These are phyloP conservation scores for Rhizophlyctis rosea DNA, from an alignment of 192 early-diverging fungal species.

Conservation along the genomic window DNA sequence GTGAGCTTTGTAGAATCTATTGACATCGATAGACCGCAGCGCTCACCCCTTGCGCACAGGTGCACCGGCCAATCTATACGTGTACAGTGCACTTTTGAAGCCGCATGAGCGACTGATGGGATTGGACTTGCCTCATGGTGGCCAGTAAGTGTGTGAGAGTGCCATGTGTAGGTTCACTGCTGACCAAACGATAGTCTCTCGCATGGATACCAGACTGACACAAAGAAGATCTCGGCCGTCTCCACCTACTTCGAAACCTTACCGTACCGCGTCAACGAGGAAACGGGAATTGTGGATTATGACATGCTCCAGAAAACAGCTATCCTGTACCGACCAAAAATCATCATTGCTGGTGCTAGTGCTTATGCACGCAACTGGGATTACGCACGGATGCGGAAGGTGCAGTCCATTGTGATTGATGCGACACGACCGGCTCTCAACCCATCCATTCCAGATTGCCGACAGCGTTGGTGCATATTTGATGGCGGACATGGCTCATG, in stretches of 20 bases:
- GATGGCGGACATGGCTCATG: constrained; percentile 97
- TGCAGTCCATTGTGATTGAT: background rate
- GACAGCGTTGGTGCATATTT: constrained; percentile 81
- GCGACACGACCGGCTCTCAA: background rate
- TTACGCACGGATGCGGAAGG: constrained; percentile 75
- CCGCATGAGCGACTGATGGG: constrained; percentile 99
- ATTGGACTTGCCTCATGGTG: constrained; percentile 94
- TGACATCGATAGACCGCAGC: background rate
- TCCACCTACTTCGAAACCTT: constrained; percentile 96
- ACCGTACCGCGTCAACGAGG: constrained; percentile 89
- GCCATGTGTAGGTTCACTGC: background rate
- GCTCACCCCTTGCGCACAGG: constrained; percentile 38
- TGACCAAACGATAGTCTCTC: constrained; percentile 64
- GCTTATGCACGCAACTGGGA: constrained; percentile 96
- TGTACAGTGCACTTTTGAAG: constrained; percentile 91
- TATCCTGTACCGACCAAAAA: constrained; percentile 87
- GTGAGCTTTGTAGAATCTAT: constrained; percentile 13
- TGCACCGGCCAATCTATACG: constrained; percentile 96
- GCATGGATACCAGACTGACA: constrained; percentile 95
- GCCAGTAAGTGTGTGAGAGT: constrained; percentile 68
- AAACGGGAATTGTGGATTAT: constrained; percentile 90
- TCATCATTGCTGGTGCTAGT: constrained; percentile 92
- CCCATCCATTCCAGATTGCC: constrained; percentile 60
- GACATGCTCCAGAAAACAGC: constrained; percentile 81
- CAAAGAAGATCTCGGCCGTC: constrained; percentile 94